These are phyloP conservation scores for Caulochytrium protostelioides DNA, from an alignment of 371 early-diverging fungal species.

Conservation along the genomic window DNA sequence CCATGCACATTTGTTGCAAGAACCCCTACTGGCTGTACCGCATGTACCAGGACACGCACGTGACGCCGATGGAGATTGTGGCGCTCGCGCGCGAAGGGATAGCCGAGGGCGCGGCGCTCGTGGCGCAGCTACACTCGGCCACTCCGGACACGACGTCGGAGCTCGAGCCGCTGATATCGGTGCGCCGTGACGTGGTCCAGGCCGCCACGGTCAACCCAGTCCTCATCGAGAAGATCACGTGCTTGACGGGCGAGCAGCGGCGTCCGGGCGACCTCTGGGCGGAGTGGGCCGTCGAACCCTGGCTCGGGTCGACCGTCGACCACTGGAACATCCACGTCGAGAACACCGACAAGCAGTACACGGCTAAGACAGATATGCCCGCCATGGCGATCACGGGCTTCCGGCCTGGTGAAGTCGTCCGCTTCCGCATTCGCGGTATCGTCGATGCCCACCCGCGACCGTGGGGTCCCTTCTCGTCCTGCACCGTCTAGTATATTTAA, in stretches of 20 bases:
- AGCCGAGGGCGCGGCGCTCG: background rate
- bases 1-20: conserved; percentile 20
- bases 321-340: conserved; percentile 10
- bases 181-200: too few species aligned
- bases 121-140: background rate
- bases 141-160: conserved; percentile 2
- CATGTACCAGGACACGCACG: conserved; percentile 28
- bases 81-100: background rate
- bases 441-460: too few species aligned
- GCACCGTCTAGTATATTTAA: too few species aligned
- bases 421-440: too few species aligned
- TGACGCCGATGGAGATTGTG: conserved; percentile 12
- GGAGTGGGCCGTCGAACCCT: conserved; percentile 14
- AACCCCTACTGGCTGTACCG: conserved; percentile 26
- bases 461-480: too few species aligned
- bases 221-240: conserved; percentile 4
- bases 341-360: conserved; percentile 3
- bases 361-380: background rate
- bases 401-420: background rate
- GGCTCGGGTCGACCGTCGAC: conserved; percentile 15
- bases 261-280: conserved; percentile 15
- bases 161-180: too few species aligned
- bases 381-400: conserved; percentile 7
- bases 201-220: conserved; percentile 3
- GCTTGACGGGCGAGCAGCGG: conserved; percentile 7